Evolutionary conservation across 116 monocot genomes (phyloP).

Genomic region (Papilionanthe hybrid): DNA sequence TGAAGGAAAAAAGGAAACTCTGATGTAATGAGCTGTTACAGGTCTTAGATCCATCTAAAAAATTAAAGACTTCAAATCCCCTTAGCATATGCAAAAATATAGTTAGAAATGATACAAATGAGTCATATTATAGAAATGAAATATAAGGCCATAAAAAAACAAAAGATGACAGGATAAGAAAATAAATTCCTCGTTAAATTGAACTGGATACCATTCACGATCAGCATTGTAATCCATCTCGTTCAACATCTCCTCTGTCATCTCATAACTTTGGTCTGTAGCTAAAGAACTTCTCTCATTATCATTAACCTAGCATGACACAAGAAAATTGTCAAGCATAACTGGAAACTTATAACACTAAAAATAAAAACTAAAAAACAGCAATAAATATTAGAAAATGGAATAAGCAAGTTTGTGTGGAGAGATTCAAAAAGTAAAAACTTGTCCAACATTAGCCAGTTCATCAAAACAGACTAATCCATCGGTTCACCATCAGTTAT

Average conservation of each 20-base stretch:
- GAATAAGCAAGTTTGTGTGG: too few relatives aligned
- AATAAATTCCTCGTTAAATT: not conserved
- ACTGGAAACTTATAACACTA: not conserved
- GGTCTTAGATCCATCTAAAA: not conserved
- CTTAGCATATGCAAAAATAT: not conserved
- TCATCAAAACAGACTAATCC: too few relatives aligned
- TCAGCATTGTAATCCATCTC: constrained; percentile 95
- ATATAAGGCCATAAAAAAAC: not conserved
- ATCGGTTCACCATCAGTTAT: too few relatives aligned
- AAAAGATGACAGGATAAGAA: not conserved
- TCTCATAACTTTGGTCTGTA: constrained; percentile 38
- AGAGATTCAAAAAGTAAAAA: too few relatives aligned
- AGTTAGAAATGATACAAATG: not conserved
- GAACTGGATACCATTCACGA: constrained; percentile 66
- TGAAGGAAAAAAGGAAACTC: not conserved
- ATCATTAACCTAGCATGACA: constrained; percentile 34
- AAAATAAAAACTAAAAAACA: not conserved
- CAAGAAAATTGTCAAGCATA: constrained; percentile 9
- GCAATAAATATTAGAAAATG: not conserved
- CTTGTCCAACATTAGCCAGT: too few relatives aligned
- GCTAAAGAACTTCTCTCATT: constrained; percentile 29
- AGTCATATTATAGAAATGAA: not conserved
- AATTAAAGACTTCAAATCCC: not conserved
- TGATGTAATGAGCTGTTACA: not conserved
- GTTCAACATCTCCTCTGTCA: constrained; percentile 71